Conservation (phyloP, 768 basidiomycete genomes). For the Sporobolomyces roseus region DNA sequence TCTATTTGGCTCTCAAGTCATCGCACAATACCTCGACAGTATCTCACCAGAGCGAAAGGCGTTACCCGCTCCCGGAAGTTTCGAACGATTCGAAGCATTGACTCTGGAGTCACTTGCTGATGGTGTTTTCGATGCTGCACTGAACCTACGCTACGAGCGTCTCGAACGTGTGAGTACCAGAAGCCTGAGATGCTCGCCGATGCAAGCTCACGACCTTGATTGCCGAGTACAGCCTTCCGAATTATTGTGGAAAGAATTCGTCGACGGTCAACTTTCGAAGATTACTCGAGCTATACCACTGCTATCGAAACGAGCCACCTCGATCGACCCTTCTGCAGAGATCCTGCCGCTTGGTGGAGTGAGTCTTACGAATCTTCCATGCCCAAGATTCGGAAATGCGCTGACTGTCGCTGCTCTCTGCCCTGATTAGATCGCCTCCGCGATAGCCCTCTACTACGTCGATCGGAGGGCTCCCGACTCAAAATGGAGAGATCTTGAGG, state of each 20-base stretch:
- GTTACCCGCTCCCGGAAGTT: neutral
- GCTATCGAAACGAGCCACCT: neutral
- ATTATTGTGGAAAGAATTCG: slow-evolving; percentile 15
- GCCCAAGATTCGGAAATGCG: no score
- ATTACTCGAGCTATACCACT: slow-evolving; percentile 19
- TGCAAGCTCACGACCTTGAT: neutral
- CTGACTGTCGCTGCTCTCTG: no score
- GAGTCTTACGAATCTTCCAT: neutral
- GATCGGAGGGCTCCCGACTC: slow-evolving; percentile 22
- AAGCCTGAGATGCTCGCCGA: neutral
- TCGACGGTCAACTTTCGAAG: slow-evolving; percentile 24
- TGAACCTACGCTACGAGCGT: slow-evolving; percentile 24
- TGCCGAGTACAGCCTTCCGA: neutral
- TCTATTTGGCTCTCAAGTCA: slow-evolving; percentile 20
- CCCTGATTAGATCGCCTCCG: slow-evolving; percentile 15
- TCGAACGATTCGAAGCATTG: slow-evolving; percentile 19
- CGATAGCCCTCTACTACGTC: slow-evolving; percentile 18
- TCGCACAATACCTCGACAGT: slow-evolving; percentile 21
- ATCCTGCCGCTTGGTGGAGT: slow-evolving; percentile 10
- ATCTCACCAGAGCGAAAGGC: neutral
- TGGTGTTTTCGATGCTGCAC: slow-evolving; percentile 20
- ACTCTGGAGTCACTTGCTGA: slow-evolving; percentile 17
- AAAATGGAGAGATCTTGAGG: slow-evolving; percentile 21
- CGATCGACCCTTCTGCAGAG: neutral
- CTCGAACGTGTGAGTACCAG: slow-evolving; percentile 9